Base-by-base conservation (phyloP, 345 rosid species). In the Moricandia arvensis region DNA sequence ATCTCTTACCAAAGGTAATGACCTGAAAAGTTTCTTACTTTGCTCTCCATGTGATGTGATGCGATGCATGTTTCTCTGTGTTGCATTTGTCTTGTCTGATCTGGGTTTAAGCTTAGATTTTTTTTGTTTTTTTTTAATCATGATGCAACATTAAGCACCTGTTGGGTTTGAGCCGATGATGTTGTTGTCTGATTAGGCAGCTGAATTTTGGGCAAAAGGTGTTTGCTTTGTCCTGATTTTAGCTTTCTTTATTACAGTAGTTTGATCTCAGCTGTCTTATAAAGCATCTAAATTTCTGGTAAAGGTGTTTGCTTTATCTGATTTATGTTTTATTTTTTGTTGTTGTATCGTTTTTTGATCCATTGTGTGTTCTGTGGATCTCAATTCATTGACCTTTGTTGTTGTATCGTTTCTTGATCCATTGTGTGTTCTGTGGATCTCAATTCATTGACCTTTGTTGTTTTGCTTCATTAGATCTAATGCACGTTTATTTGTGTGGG, bases 81-180 rank as follows among this genome's bases (percentile, higher is more conserved):
- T 6, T 54, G 24, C 16, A 16, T 7, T 54, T 60, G 13, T 0
- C 6, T 15, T 47, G 13, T 31, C 76, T 53, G 80, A 77, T 77
- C 76, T 77, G 75, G 75, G 67, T 57, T 71, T 70, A 69, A 76
- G 75, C 70, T 55, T 9, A 4, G 11, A 21, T 29, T 68, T 29
- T 30, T 31, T 12, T 43, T n/a, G n/a, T n/a, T 3, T 41, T n/a
- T 1, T 45, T 10, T 10, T 27, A 1, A 1, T 72, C 35, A 35
- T 49, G 55, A 0, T 49, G 24, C 43, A 17, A 59, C 68, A 15
- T 34, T 16, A 27, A 66, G 54, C 38, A n/a, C 0, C 17, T 5
- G 6, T 24, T 17, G 16, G 29, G 47, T 45, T 33, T 35, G 70
- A 0, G 58, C 4, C 45, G 30, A 45, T 59, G 37, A 6, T 58